Conservation (phyloP, 441 rosid species). For the Arabidopsis lyrata region DNA sequence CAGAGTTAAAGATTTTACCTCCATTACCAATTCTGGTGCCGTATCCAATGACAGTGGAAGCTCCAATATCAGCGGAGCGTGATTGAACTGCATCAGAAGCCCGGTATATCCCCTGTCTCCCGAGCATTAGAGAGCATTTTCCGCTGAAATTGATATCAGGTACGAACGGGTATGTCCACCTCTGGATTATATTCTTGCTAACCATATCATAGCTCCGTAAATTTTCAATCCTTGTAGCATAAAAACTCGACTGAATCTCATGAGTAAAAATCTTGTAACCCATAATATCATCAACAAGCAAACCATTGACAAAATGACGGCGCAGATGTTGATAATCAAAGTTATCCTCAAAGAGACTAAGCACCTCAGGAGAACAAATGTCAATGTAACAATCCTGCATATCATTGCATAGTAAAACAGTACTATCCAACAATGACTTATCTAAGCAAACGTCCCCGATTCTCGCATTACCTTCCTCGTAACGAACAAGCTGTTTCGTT, state of each 20-base stretch:
- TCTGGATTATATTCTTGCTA: conserved; percentile 92
- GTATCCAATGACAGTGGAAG: conserved; percentile 77
- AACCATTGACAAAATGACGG: conserved; percentile 87
- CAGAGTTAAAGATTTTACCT: conserved; percentile 70
- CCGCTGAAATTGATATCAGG: conserved; percentile 83
- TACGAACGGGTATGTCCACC: conserved; percentile 97
- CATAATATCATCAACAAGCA: conserved; percentile 95
- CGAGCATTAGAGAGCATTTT: conserved; percentile 63
- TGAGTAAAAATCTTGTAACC: conserved; percentile 95
- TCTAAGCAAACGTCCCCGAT: not conserved
- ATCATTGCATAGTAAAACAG: conserved; percentile 70
- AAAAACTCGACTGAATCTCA: conserved; percentile 86
- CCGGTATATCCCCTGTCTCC: conserved; percentile 75
- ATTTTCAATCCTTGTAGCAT: conserved; percentile 90
- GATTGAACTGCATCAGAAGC: conserved; percentile 74
- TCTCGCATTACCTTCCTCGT: conserved; percentile 68
- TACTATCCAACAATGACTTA: not conserved
- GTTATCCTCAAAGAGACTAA: conserved; percentile 93
- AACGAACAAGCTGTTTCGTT: conserved; percentile 84
- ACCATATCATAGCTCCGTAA: conserved; percentile 83
- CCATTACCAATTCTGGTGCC: conserved; percentile 71
- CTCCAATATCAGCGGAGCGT: conserved; percentile 69
- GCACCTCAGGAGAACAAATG: conserved; percentile 89
- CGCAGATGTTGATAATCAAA: conserved; percentile 97
- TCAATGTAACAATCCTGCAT: conserved; percentile 96